A percentile compares a stretch with the other conserved stretches of the same genome.
Conservation (phyloP, 306 rosid species). For the Prunus mume region DNA sequence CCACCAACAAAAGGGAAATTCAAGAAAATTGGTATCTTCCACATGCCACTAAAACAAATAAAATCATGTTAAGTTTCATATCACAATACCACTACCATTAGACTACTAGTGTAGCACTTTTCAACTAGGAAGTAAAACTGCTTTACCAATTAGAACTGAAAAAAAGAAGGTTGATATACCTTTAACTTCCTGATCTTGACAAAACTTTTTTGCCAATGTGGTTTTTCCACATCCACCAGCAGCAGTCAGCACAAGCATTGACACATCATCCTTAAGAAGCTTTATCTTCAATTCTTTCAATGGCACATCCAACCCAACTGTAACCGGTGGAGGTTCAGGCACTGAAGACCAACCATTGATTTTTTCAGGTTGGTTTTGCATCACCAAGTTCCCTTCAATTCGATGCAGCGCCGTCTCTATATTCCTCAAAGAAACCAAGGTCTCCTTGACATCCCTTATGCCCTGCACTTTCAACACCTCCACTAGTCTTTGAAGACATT, state of each 20-base stretch:
- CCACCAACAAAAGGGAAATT: too few relatives aligned
- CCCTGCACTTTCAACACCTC: background rate
- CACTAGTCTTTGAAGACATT: background rate
- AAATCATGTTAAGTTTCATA: too few relatives aligned
- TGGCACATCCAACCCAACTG: conserved; percentile 49
- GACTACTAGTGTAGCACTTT: too few relatives aligned
- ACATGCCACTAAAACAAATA: too few relatives aligned
- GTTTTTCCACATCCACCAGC: conserved; percentile 56
- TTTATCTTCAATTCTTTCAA: conserved; percentile 23
- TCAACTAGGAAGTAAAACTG: too few relatives aligned
- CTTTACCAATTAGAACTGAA: too few relatives aligned
- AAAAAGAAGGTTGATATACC: conserved; percentile 25
- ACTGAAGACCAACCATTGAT: conserved; percentile 26
- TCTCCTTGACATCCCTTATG: background rate
- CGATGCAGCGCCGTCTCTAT: background rate
- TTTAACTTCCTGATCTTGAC: conserved; percentile 41
- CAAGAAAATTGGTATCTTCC: too few relatives aligned
- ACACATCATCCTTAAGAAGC: conserved; percentile 16
- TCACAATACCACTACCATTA: too few relatives aligned
- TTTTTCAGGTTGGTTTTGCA: background rate
- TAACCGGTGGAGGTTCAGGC: conserved; percentile 32
- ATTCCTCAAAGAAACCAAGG: background rate
- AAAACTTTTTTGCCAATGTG: conserved; percentile 40
- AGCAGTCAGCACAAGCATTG: conserved; percentile 43
- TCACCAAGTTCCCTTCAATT: conserved; percentile 1